Evolutionary conservation across 1,284 basidiomycete genomes (phyloP).

Genomic region (Dichomitus squalens): DNA sequence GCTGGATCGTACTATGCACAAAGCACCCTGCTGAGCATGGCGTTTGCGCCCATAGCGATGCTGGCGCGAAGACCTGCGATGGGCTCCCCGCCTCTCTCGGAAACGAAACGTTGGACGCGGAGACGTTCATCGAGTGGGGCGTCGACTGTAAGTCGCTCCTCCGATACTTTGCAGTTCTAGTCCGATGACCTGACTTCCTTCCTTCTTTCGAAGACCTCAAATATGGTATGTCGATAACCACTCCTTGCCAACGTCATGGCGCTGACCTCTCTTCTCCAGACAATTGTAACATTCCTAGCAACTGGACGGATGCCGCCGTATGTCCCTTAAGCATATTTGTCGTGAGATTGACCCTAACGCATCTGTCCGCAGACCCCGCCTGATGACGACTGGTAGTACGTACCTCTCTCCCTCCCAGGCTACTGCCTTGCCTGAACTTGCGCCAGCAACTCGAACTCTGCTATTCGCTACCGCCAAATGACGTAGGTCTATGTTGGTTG

Average conservation of each 20-base stretch:
- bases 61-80: conserved; percentile 53
- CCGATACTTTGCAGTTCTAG: too few relatives aligned
- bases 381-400: conserved; percentile 52
- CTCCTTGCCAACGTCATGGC: neutral
- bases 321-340: conserved; percentile 23
- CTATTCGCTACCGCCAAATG: conserved; percentile 58
- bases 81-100: conserved; percentile 55
- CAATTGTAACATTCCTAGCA: conserved; percentile 55
- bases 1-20: too few relatives aligned
- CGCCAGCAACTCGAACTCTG: conserved; percentile 61
- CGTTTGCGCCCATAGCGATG: too few relatives aligned
- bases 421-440: too few relatives aligned
- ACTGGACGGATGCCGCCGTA: conserved; percentile 50
- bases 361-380: conserved; percentile 37
- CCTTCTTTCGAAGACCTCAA: conserved; percentile 52
- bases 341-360: too few relatives aligned
- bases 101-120: conserved; percentile 49
- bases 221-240: conserved; percentile 45
- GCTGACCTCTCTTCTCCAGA: conserved; percentile 37
- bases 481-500: conserved; percentile 37
- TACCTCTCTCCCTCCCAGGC: too few relatives aligned
- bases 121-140: conserved; percentile 54
- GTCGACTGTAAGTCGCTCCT: conserved; percentile 44
- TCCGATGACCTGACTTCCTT: neutral
- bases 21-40: too few relatives aligned